Base-by-base conservation (phyloP, 805 yeast genomes). In the Kuraishia cidri region DNA sequence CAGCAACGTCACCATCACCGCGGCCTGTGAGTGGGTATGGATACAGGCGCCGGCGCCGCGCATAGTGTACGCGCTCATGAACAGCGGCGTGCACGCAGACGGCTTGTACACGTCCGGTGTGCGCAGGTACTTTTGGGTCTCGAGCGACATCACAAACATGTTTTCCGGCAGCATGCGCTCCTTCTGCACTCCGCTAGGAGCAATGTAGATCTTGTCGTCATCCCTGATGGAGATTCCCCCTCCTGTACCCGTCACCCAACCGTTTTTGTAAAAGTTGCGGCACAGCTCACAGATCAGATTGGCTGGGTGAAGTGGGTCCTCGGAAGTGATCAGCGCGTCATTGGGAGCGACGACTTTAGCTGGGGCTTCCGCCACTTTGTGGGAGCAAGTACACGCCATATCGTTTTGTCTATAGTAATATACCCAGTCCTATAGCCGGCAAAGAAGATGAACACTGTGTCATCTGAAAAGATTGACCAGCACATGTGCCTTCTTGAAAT, bases 101-200 rank as follows among this genome's bases (percentile, higher is more conserved):
- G 95, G 94, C 52, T 85, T 87, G 55, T 69, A 77, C 9, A 58
- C 54, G 29, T 63, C 52, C 2, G 95, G 95, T n/a, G 61, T 61
- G 24, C 81, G 57, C 11, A 80, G 36, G 37, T 78, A 72, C 29
- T 66, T 63, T 31, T 64, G 58, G 6, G 70, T 63, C 4, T 66
- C 60, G n/a, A 63, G 52, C 38, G 77, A 76, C 60, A 77, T 74
- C 10, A 85, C 85, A 53, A 85, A 85, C 74, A 88, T 69, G 50
- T 90, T 85, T 40, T 70, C 67, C 4, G 95, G 94, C 26, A 67
- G 58, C 74, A 88, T 78, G 38, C 87, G 64, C 52, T 88, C 97
- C 59, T 88, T 88, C 52, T 88, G 96, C 6, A 88, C 94, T 2
- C 97, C 97, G n/a, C 94, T 82, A 4, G 97, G 97, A 0, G 97